phyloP scores from a whole-genome alignment of 2,329 filamentous ascomycete species.

The Neofusicoccum kwambonambiense region DNA sequence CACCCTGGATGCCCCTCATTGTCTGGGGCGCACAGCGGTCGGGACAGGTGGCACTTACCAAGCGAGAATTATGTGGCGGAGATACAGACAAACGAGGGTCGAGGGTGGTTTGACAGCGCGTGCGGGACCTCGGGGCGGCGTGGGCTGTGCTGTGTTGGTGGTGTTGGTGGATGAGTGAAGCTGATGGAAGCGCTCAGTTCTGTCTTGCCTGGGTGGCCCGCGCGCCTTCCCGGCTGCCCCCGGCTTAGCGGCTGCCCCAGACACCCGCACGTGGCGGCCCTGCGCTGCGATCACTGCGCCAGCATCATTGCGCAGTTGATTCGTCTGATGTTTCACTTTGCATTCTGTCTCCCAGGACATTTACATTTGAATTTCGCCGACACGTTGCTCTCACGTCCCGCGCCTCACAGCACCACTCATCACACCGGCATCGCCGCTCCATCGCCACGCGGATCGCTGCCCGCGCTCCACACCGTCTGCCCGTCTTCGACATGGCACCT shows the following conservation, averaged over 20 bases:
- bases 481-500: slow-evolving; percentile 74
- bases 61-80: neutral
- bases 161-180: neutral
- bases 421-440: slow-evolving; percentile 62
- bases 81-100: neutral
- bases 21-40: neutral
- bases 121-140: neutral
- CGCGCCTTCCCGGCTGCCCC: neutral
- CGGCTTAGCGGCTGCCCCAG: neutral
- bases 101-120: neutral
- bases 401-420: neutral
- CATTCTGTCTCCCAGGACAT: neutral
- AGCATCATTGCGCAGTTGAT: neutral
- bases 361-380: neutral
- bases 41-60: neutral
- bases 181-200: neutral
- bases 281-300: neutral
- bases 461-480: slow-evolving; percentile 76
- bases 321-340: neutral
- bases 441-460: slow-evolving; percentile 85
- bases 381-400: neutral
- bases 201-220: neutral
- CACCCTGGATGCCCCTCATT: neutral
- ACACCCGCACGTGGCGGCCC: slow-evolving; percentile 1
- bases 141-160: neutral